A percentile compares a stretch with the other conserved stretches of the same genome.
Evolutionary conservation across 768 basidiomycete genomes (phyloP).

Genomic region (Pleurotus pulmonarius): DNA sequence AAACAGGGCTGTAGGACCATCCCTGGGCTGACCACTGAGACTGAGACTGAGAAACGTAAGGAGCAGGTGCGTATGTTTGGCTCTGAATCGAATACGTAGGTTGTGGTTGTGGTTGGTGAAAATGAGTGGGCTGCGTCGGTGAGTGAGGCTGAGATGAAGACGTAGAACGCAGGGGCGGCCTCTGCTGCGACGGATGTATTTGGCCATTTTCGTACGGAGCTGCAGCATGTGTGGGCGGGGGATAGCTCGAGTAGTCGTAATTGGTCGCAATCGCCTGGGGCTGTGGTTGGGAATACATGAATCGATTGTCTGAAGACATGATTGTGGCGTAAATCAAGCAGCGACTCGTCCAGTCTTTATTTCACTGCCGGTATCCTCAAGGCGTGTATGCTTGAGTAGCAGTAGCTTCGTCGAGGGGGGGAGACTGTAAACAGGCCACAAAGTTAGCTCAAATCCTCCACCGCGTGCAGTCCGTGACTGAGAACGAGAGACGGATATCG

Average conservation of each 20-base stretch:
- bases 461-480: background rate
- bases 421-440: background rate
- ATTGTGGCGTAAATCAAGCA: background rate
- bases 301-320: slow-evolving; percentile 14
- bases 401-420: background rate
- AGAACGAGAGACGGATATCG: background rate
- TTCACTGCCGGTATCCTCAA: background rate
- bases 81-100: background rate
- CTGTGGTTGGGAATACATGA: slow-evolving; percentile 11
- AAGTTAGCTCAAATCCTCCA: background rate
- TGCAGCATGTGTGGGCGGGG: background rate
- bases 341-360: too few relatives aligned
- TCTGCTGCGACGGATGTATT: slow-evolving; percentile 3
- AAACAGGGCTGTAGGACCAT: slow-evolving; percentile 4
- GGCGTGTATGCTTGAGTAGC: background rate
- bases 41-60: slow-evolving; percentile 8
- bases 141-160: slow-evolving; percentile 10
- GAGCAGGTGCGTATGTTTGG: slow-evolving; percentile 5
- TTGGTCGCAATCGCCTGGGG: slow-evolving; percentile 3
- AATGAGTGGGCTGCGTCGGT: slow-evolving; percentile 7
- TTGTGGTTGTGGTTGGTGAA: slow-evolving; percentile 8
- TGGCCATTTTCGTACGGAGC: slow-evolving; percentile 9
- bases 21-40: slow-evolving; percentile 3
- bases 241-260: slow-evolving; percentile 13
- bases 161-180: slow-evolving; percentile 8